Evolutionary conservation across 1,284 basidiomycete species (phyloP), one percentile per base, ranked within the genome.

Genomic region (Irpex sp.): DNA sequence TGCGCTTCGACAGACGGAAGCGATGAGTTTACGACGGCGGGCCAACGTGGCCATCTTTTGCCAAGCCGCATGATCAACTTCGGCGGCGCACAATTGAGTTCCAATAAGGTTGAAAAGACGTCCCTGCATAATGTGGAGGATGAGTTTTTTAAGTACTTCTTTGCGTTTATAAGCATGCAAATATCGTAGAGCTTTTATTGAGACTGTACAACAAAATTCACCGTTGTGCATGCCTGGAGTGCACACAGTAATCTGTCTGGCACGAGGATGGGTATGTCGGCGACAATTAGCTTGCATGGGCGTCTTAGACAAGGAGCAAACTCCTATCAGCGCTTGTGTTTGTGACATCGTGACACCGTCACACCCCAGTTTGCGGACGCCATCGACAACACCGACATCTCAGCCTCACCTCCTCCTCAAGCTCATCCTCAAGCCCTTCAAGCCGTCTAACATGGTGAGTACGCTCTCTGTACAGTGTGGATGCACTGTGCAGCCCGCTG

Each of bases 401-500:
- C 13, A 11, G 39, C 26, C 51, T 26, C 47, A 49, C 49, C 35
- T 62, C 51, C 46, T 35, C 51, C 46, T 35, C 56, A 56, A 50
- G 39, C 56, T 56, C 61, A 17, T 59, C 61, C 56, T 62, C 67
- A 63, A 59, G 59, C 50, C 62, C 43, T 50, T 49, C 59, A 50
- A 46, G 43, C 62, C 62, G 51, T 50, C 60, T 65, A 69, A 66
- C 65, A 74, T 75, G 72, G 72, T 73, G 55, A 65, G 72, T 69
- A 57, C 17, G 35, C 57, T 26, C 55, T 59, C 21, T 19, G 46
- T 9, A 31, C 46, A 17, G 19, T 13, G 9, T 53, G 33, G 19
- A 53, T 7, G 21, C 4, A 49, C 49, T 26, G 57, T 11, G 6
- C 19, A 59, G 39, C 63, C 33, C 43, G 57, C n/a, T 60, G 51